Evolutionary conservation across 495 filamentous ascomycete species (phyloP), one percentile per base, ranked within the genome.

Genomic region (Chaetomium fimeti): DNA sequence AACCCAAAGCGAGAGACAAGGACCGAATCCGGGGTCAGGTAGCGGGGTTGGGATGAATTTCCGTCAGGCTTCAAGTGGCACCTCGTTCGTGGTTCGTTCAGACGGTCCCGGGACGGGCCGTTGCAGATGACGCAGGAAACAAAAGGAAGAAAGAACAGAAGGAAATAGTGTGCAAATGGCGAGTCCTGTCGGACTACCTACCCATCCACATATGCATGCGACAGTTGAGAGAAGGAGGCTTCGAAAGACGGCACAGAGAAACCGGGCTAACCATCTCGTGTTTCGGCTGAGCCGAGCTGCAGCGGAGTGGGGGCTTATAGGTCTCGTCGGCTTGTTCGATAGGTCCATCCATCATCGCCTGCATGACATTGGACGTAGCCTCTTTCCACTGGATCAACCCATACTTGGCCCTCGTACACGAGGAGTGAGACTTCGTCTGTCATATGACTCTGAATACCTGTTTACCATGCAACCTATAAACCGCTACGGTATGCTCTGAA

Each of bases 251-350:
- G 43, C 40, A 28, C 40, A 16, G 57, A 49, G 57, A 36, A 8
- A 48, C 55, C 36, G 54, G 54, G 55, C 55, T 36, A 38, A 22
- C n/a, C 54, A 15, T 57, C 16, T 43, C 40, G 13, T 16, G 40
- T 15, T 43, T 43, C 40, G 42, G 57, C 42, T 59, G 56, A 29
- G 25, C 49, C 49, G 24, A 55, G 55, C 55, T 57, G 55, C 36
- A 57, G 55, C 32, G 55, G 20, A 18, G 55, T 43, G 55, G 55
- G 55, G 55, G 8, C 8, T 1, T 36, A 32, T 36, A 36, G 32
- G 32, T 9, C 40, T 18, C 22, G 18, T 0, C 3, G 28, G 24
- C 20, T 15, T 15, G 28, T 45, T 45, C 32, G 32, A 36, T 36
- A 36, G 32, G 32, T 36, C 32, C 32, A 36, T 36, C 32, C 32